These are phyloP conservation scores for Papilionanthe hybrid DNA, from an alignment of 116 monocot genomes.

Conservation along the genomic window DNA sequence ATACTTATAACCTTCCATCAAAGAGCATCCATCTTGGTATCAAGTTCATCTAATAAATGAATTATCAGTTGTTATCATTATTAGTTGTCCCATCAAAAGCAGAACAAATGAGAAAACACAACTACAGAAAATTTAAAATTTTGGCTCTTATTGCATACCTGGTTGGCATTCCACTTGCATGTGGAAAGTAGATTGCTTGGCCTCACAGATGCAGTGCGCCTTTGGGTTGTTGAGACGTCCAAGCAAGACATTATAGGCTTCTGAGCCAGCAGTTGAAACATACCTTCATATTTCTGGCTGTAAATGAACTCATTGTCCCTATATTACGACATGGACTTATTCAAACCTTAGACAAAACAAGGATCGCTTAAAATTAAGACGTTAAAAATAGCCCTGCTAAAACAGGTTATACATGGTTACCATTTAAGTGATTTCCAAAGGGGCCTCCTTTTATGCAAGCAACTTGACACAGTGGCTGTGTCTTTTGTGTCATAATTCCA, in stretches of 20 bases:
- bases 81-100: too few relatives aligned
- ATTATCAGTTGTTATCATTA: too few relatives aligned
- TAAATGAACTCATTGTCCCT: slow-evolving; percentile 28
- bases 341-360: slow-evolving; percentile 18
- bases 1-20: too few relatives aligned
- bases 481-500: slow-evolving; percentile 32
- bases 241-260: slow-evolving; percentile 33
- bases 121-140: too few relatives aligned
- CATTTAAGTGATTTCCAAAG: slow-evolving; percentile 31
- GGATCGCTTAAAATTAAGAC: neutral
- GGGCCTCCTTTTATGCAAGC: slow-evolving; percentile 35
- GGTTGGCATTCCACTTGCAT: slow-evolving; percentile 56
- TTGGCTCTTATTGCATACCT: slow-evolving; percentile 26
- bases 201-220: slow-evolving; percentile 32
- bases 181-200: slow-evolving; percentile 26
- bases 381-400: neutral
- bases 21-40: too few relatives aligned
- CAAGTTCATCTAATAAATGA: too few relatives aligned
- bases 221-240: slow-evolving; percentile 39
- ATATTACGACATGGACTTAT: slow-evolving; percentile 1
- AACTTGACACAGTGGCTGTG: slow-evolving; percentile 27
- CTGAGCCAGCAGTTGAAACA: slow-evolving; percentile 36
- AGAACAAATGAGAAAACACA: too few relatives aligned
- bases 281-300: slow-evolving; percentile 17
- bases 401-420: neutral